A percentile compares a stretch with the other conserved stretches of the same genome.
Evolutionary conservation across 2,329 filamentous ascomycete genomes (phyloP).

Genomic region (Neofusicoccum parvum): DNA sequence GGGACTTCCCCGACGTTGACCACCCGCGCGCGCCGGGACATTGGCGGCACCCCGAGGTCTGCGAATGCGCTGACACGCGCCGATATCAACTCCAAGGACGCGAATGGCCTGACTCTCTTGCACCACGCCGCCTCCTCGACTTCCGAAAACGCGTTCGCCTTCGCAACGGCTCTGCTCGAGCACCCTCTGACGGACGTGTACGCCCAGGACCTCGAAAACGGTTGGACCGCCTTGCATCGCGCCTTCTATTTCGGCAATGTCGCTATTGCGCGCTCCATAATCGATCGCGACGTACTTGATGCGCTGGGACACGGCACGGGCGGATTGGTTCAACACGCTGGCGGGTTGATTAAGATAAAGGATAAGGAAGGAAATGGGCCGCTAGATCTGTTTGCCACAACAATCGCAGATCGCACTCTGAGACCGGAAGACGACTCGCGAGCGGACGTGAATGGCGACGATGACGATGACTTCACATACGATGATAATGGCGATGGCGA

Average conservation of each 20-base stretch:
- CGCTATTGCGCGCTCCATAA: constrained; percentile 77
- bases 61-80: constrained; percentile 52
- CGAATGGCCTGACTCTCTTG: constrained; percentile 78
- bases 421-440: constrained; percentile 49
- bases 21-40: constrained; percentile 37
- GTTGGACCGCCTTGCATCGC: constrained; percentile 93
- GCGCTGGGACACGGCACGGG: constrained; percentile 62
- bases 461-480: constrained; percentile 53
- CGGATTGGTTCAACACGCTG: constrained; percentile 62
- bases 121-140: constrained; percentile 81
- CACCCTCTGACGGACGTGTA: constrained; percentile 85
- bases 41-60: constrained; percentile 32
- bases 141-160: constrained; percentile 67
- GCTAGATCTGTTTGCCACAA: constrained; percentile 88
- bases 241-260: constrained; percentile 89
- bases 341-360: constrained; percentile 88
- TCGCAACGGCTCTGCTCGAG: constrained; percentile 77
- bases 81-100: constrained; percentile 84
- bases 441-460: constrained; percentile 39
- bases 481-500: constrained; percentile 46
- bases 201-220: constrained; percentile 83
- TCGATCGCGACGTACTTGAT: constrained; percentile 75
- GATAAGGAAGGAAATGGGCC: constrained; percentile 94
- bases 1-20: constrained; percentile 48
- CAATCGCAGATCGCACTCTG: constrained; percentile 76